Percentiles rank a stretch among this genome's conserved stretches.
These are phyloP conservation scores for Harringtonia lauricola DNA, from an alignment of 2,329 filamentous ascomycete species.

Conservation along the genomic window DNA sequence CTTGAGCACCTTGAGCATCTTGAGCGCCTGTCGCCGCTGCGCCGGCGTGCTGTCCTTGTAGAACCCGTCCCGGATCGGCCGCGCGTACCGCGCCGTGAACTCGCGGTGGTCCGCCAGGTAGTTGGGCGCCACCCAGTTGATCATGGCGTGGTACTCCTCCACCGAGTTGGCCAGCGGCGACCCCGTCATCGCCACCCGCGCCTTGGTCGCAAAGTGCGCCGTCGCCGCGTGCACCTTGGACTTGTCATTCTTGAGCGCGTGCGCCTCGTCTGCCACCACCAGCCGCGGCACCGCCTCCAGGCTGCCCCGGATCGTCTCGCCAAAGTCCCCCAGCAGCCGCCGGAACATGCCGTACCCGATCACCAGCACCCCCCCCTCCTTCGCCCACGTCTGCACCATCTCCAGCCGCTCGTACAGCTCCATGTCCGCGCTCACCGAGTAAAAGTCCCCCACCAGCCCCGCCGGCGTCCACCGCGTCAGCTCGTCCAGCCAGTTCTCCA, in stretches of 20 bases:
- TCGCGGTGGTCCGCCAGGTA: conserved; percentile 60
- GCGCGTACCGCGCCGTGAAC: conserved; percentile 60
- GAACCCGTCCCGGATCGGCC: conserved; percentile 63
- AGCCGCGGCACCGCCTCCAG: conserved; percentile 47
- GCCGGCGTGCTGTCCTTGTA: conserved; percentile 46
- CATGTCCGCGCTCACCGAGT: conserved; percentile 38
- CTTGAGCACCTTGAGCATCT: conserved; percentile 60
- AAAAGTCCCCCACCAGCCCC: conserved; percentile 41
- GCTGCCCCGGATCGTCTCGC: conserved; percentile 17
- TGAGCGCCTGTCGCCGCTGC: conserved; percentile 50
- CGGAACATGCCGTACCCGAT: conserved; percentile 63
- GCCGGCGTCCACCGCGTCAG: conserved; percentile 56
- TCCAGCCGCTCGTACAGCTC: conserved; percentile 25
- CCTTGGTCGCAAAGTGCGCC: conserved; percentile 50
- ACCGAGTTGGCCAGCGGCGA: conserved; percentile 81
- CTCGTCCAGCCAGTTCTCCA: conserved; percentile 79
- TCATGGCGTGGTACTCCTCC: conserved; percentile 74
- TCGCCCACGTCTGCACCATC: conserved; percentile 47
- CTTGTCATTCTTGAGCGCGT: conserved; percentile 58
- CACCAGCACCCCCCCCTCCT: conserved; percentile 57
- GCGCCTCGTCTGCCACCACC: conserved; percentile 78
- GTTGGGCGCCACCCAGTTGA: conserved; percentile 73
- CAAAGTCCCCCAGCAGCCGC: conserved; percentile 18
- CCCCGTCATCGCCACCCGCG: conserved; percentile 74
- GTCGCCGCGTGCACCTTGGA: conserved; percentile 43